phyloP scores from a whole-genome alignment of 805 yeast species.

The Wickerhamiella galacta region DNA sequence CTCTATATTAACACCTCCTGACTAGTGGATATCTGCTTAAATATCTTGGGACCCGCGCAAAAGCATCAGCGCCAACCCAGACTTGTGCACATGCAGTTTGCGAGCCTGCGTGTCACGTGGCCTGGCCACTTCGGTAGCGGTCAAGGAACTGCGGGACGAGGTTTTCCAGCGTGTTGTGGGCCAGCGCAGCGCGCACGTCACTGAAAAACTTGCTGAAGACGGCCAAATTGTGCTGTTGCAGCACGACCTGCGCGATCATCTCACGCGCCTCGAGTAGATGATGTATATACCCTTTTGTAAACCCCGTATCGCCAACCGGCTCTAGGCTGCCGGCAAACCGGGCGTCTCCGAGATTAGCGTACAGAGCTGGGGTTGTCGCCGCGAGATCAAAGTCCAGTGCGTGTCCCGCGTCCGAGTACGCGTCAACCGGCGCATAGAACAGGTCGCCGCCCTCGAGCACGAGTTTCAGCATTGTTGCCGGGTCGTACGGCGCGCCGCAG shows the following conservation, averaged over 20 bases:
- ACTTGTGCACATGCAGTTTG: too few species aligned
- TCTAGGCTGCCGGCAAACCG: constrained; percentile 19
- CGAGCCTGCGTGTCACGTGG: too few species aligned
- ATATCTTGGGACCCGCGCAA: too few species aligned
- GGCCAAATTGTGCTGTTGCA: constrained; percentile 25
- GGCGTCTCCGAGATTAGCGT: constrained; percentile 20
- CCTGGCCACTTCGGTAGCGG: too few species aligned
- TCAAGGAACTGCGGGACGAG: background rate
- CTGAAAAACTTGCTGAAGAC: constrained; percentile 18
- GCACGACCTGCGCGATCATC: constrained; percentile 28
- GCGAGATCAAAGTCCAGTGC: constrained; percentile 22
- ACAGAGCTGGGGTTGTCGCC: constrained; percentile 11
- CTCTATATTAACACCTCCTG: too few species aligned
- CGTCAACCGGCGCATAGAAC: constrained; percentile 19
- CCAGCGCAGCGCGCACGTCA: constrained; percentile 12
- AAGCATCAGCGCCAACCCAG: too few species aligned
- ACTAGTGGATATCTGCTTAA: too few species aligned
- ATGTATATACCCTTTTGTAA: constrained; percentile 26
- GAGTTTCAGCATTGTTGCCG: constrained; percentile 16
- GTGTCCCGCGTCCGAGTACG: constrained; percentile 23
- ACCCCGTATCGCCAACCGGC: constrained; percentile 15
- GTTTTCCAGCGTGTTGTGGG: background rate
- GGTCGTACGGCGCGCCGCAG: constrained; percentile 1
- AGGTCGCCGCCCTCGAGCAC: constrained; percentile 23
- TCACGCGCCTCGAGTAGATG: constrained; percentile 27